Base-by-base conservation (phyloP, 2,329 filamentous ascomycete genomes). In the Verticillium tricorpus region DNA sequence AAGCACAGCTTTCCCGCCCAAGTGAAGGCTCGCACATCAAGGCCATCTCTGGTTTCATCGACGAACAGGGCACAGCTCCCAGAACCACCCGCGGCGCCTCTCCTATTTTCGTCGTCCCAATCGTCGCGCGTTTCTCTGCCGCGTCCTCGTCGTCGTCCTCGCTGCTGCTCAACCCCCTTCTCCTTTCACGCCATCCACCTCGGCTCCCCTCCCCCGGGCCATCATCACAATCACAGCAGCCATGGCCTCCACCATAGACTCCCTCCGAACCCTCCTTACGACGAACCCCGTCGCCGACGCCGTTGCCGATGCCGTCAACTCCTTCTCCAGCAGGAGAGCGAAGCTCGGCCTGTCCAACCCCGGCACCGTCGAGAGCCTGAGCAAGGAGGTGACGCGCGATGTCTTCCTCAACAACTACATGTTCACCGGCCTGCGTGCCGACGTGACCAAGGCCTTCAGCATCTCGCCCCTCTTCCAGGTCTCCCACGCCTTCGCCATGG, bases 371-470 rank as follows among this genome's bases (percentile, higher is more conserved):
- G 95, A 99, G 79, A 89, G 88, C 73, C 89, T 97, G 75, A 86
- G 90, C 69, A 89, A 90, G 75, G 95, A 99, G 82, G 93, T 97
- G 66, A 90, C 96, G 81, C 93, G 93, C 79, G 93, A 97, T 85
- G 93, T 97, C 70, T 89, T 98, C 75, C 87, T 97, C 72, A 95
- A 90, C 80, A 97, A 97, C 83, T 91, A 92, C 77, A 96, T 95
- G 88, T 98, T 99, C 83, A 91, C 92, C 55, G 95, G 95, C 72
- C 85, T 99, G 76, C 91, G 94, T 74, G 96, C 94, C 76, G 95
- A 99, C 78, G 83, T 98, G 75, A 97, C 93, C 75, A 98, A 97
- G 84, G 89, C 92, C 74, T 96, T 98, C 80, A 95, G 93, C 84
- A 87, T 96, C 76, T 87, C 89, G 62, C 95, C 95, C 62, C 82